Conservation (phyloP, 139 green algal genomes). For the Closterium sp. region DNA sequence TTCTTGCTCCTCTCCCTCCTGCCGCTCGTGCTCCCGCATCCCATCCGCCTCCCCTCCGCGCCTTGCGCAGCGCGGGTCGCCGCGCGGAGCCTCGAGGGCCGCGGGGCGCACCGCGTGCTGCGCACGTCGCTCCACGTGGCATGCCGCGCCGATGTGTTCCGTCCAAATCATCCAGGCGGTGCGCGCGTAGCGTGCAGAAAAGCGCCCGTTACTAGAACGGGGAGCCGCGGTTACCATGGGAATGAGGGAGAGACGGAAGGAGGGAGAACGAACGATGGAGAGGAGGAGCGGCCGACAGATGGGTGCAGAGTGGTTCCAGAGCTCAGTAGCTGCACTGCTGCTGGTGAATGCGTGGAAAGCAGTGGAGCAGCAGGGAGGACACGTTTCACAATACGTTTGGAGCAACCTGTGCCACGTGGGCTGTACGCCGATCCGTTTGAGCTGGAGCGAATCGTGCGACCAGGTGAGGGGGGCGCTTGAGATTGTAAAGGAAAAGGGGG, state of each 20-base stretch:
- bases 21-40: not conserved
- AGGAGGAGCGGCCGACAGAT: not conserved
- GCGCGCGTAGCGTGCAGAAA: not conserved
- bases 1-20: not conserved
- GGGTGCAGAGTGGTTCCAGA: not conserved
- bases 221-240: not conserved
- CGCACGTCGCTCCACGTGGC: not conserved
- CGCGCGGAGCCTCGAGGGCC: not conserved
- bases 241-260: not conserved
- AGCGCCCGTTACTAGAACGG: not conserved
- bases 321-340: not conserved
- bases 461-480: too few relatives aligned
- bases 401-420: not conserved
- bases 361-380: not conserved
- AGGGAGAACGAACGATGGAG: not conserved
- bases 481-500: too few relatives aligned
- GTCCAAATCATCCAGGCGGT: not conserved
- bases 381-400: not conserved
- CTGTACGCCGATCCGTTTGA: not conserved
- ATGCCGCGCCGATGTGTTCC: not conserved
- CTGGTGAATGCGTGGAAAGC: not conserved
- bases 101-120: not conserved
- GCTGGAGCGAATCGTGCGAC: not conserved
- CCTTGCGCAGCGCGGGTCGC: not conserved
- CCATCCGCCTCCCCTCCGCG: not conserved